phyloP scores from a whole-genome alignment of 805 yeast genomes.

The Zygosaccharomyces bailii region DNA sequence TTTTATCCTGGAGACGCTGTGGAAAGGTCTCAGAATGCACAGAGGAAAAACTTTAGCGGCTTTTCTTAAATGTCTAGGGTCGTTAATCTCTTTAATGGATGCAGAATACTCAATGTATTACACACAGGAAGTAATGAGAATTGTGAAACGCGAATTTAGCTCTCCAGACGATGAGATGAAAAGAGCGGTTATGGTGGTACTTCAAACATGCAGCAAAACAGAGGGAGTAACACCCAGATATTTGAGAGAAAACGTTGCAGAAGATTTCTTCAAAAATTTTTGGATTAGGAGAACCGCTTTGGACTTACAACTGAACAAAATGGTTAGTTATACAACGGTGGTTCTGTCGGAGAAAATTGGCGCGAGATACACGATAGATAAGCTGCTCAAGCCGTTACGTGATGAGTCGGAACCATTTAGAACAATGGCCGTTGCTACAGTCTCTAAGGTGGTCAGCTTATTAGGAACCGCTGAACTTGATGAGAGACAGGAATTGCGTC shows the following conservation, averaged over 20 bases:
- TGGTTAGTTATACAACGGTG: constrained; percentile 71
- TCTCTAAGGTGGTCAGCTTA: constrained; percentile 49
- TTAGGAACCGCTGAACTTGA: constrained; percentile 59
- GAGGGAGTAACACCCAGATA: constrained; percentile 53
- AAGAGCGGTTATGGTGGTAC: constrained; percentile 61
- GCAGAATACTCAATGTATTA: constrained; percentile 76
- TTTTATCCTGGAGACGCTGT: constrained; percentile 63
- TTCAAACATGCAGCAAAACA: constrained; percentile 62
- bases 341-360: constrained; percentile 68
- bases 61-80: constrained; percentile 73
- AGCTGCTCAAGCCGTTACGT: constrained; percentile 56
- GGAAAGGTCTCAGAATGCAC: constrained; percentile 74
- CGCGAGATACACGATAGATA: constrained; percentile 53
- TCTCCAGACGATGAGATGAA: constrained; percentile 90
- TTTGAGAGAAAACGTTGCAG: constrained; percentile 49
- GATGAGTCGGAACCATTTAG: constrained; percentile 83
- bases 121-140: constrained; percentile 65
- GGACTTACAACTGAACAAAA: constrained; percentile 52
- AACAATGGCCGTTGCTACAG: constrained; percentile 71
- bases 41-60: constrained; percentile 77
- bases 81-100: constrained; percentile 80
- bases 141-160: constrained; percentile 65
- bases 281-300: constrained; percentile 84
- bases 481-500: constrained; percentile 55
- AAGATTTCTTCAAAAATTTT: constrained; percentile 62